These are phyloP conservation scores for Adansonia grandidieri DNA, from an alignment of 441 rosid genomes.

Conservation along the genomic window DNA sequence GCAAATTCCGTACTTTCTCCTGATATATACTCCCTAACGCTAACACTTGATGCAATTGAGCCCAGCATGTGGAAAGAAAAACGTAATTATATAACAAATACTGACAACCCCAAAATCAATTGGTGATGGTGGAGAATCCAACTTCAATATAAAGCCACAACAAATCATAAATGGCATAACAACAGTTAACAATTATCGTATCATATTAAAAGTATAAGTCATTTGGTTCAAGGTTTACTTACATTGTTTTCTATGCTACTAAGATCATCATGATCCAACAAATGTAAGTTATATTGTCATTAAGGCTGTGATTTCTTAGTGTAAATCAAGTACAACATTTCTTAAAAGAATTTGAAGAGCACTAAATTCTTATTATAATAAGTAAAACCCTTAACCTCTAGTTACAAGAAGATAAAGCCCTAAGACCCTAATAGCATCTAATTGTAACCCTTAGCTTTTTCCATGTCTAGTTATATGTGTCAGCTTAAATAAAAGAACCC, in stretches of 20 bases:
- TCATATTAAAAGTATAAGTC: not conserved
- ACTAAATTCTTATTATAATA: not conserved
- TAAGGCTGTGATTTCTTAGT: not conserved
- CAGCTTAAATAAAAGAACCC: not conserved
- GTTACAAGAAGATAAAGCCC: conserved; percentile 9
- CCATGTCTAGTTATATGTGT: not conserved
- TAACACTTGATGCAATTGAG: not conserved
- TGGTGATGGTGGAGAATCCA: not conserved
- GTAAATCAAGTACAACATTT: not conserved
- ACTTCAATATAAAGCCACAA: not conserved
- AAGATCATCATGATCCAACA: not conserved
- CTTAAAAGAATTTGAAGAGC: conserved; percentile 8
- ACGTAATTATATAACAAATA: not conserved
- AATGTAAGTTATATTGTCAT: not conserved
- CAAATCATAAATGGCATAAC: not conserved
- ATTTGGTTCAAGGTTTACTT: not conserved
- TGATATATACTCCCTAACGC: not conserved
- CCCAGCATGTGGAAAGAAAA: not conserved
- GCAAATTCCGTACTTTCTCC: not conserved
- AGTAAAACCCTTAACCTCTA: not conserved
- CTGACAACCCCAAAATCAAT: not conserved
- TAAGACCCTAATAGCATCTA: not conserved
- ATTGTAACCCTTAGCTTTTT: conserved; percentile 9
- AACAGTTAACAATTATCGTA: not conserved
- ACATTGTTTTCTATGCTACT: not conserved